Percentiles rank a stretch among this genome's conserved stretches.
Evolutionary conservation across 148 eudicot species (phyloP).

Genomic region (Chenopodium album): DNA sequence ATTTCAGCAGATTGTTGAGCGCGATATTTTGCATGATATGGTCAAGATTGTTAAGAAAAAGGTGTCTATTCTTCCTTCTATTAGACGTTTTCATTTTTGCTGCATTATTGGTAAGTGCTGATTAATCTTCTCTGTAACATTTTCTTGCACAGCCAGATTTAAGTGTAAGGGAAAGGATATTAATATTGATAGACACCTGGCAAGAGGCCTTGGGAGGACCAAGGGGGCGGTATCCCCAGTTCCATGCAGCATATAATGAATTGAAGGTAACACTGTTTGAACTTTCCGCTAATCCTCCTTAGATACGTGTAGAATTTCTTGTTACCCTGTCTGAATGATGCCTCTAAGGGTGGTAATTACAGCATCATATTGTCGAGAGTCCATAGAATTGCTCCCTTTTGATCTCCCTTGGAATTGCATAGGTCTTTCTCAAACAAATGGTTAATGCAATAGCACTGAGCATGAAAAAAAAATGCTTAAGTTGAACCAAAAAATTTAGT

Average conservation of each 20-base stretch:
- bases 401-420: not conserved
- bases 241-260: constrained; percentile 82
- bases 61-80: constrained; percentile 38
- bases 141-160: constrained; percentile 70
- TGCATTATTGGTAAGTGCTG: not conserved
- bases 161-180: constrained; percentile 77
- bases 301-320: not conserved
- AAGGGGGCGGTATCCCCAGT: constrained; percentile 77
- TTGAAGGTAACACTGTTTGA: constrained; percentile 52
- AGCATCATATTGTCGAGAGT: not conserved
- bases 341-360: not conserved
- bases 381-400: not conserved
- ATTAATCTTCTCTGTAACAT: constrained; percentile 20
- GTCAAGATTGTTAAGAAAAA: constrained; percentile 93
- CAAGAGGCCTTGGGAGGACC: constrained; percentile 90
- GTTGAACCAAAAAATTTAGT: not conserved
- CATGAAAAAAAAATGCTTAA: not conserved
- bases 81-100: not conserved
- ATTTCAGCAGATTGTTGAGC: constrained; percentile 75
- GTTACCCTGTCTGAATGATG: not conserved
- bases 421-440: not conserved
- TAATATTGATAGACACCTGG: constrained; percentile 84
- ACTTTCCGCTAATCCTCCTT: not conserved
- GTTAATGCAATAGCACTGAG: not conserved
- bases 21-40: constrained; percentile 92